These are phyloP conservation scores for Pisolithus marmoratus DNA, from an alignment of 768 basidiomycete genomes.

Conservation along the genomic window DNA sequence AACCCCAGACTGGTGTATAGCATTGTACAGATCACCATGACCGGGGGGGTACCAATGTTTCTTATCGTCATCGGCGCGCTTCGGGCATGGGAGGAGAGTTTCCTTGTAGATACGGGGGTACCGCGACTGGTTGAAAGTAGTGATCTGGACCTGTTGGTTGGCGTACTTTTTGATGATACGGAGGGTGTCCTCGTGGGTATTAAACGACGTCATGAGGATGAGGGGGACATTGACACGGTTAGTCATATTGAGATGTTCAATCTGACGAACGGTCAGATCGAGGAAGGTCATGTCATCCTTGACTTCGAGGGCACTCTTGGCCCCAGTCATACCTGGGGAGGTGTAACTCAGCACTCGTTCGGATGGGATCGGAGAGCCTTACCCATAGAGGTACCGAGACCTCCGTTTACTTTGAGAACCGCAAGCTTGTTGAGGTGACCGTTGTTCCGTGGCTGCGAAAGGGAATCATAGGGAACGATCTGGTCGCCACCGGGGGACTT, in stretches of 20 bases:
- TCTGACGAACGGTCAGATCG: slow-evolving; percentile 57
- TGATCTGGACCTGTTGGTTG: slow-evolving; percentile 72
- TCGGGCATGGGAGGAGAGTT: slow-evolving; percentile 57
- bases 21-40: slow-evolving; percentile 72
- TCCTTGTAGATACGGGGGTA: slow-evolving; percentile 73
- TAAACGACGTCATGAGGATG: slow-evolving; percentile 80
- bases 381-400: slow-evolving; percentile 65
- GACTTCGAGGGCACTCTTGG: slow-evolving; percentile 71
- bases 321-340: slow-evolving; percentile 47
- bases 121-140: slow-evolving; percentile 67
- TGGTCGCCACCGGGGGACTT: slow-evolving; percentile 59
- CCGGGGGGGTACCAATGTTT: slow-evolving; percentile 73
- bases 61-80: slow-evolving; percentile 54
- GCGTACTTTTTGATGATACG: slow-evolving; percentile 78
- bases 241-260: slow-evolving; percentile 64
- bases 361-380: slow-evolving; percentile 3
- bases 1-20: slow-evolving; percentile 65
- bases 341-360: neutral
- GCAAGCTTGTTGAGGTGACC: slow-evolving; percentile 62
- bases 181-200: slow-evolving; percentile 72
- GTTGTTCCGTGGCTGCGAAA: slow-evolving; percentile 41
- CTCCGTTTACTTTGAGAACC: slow-evolving; percentile 75
- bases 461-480: slow-evolving; percentile 52
- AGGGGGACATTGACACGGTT: slow-evolving; percentile 66
- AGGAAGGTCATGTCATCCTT: slow-evolving; percentile 69